Base-by-base conservation (phyloP, 108 stramenopile species). In the Nitzschia putrida region DNA sequence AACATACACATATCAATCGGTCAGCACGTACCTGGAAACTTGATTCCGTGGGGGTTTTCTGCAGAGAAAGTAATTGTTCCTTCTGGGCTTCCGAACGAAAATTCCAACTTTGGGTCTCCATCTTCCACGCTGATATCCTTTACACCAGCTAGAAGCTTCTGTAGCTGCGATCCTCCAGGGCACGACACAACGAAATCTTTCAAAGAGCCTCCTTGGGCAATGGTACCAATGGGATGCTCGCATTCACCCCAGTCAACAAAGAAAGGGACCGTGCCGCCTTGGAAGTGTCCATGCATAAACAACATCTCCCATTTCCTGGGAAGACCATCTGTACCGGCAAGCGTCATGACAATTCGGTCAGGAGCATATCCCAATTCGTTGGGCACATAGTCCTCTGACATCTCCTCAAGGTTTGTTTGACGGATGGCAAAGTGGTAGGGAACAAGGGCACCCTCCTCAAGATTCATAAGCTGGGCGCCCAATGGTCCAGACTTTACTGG, bases 251-350 rank as follows among this genome's bases (percentile, higher is more conserved):
- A 71, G 21, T 71, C 59, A 14, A 71, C 53, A 22, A 53, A 71
- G 22, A 40, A 71, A 0, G 69, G 69, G 37, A 61, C 59, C 37
- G 23, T 39, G 3, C 69, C 69, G 10, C 69, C 69, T 16, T 54
- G 49, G 29, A 51, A 53, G 49, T 71, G 69, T 8, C 69, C 69
- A 20, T 71, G 59, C 69, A 71, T 61, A n/a, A 61, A 71, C 29
- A 71, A 20, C 69, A 71, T 71, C 29, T 61, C 69, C 69, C 69
- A 71, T 53, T 71, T 71, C 21, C 51, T 26, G 7, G 45, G 69
- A 10, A 59, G n/a, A 24, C 69, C 69, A 61, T 71, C 69, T 0
- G 57, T 47, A 10, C 14, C 53, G 20, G 69, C 51, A 21, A 53
- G 9, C 3, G 25, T 61, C 57, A 71, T 59, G 38, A 25, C 49